Evolutionary conservation across 2,329 filamentous ascomycete species (phyloP).

Genomic region (Huntiella moniliformis): DNA sequence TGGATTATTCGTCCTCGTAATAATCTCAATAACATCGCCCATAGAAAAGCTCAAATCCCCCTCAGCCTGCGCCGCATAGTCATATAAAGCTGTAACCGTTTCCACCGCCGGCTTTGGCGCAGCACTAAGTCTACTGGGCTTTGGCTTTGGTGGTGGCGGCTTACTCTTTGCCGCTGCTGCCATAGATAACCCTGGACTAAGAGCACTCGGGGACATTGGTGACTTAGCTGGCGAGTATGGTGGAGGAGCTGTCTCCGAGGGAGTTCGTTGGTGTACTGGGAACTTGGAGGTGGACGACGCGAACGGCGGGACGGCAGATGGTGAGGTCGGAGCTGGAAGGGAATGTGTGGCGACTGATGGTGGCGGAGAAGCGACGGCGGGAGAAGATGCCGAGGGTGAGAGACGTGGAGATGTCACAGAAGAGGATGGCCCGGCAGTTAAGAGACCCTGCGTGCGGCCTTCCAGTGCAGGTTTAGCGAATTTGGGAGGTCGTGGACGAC

Average conservation of each 20-base stretch:
- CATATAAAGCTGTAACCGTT: constrained; percentile 78
- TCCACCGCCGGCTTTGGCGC: constrained; percentile 45
- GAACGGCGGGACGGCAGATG: constrained; percentile 6
- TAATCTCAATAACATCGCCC: constrained; percentile 79
- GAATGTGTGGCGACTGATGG: constrained; percentile 13
- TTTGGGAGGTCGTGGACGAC: constrained; percentile 41
- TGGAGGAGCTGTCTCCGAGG: constrained; percentile 40
- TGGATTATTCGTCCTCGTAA: constrained; percentile 64
- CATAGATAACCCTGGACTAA: constrained; percentile 24
- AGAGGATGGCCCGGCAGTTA: constrained; percentile 28
- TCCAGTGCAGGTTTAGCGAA: constrained; percentile 37
- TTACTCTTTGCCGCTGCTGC: constrained; percentile 42
- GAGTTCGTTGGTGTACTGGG: constrained; percentile 18
- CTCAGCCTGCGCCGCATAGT: constrained; percentile 89
- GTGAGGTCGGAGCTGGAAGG: constrained; percentile 16
- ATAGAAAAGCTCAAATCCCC: constrained; percentile 81
- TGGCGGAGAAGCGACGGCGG: constrained; percentile 9
- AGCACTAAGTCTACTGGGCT: constrained; percentile 51
- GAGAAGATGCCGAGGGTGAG: constrained; percentile 13
- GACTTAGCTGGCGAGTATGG: constrained; percentile 40
- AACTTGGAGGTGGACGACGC: constrained; percentile 6
- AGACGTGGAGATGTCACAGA: constrained; percentile 1
- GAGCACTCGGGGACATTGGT: constrained; percentile 12
- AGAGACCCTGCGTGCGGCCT: constrained; percentile 28
- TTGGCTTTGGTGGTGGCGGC: constrained; percentile 55